These are phyloP conservation scores for Aspergillus intermedius DNA, from an alignment of 2,329 filamentous ascomycete species.

Conservation along the genomic window DNA sequence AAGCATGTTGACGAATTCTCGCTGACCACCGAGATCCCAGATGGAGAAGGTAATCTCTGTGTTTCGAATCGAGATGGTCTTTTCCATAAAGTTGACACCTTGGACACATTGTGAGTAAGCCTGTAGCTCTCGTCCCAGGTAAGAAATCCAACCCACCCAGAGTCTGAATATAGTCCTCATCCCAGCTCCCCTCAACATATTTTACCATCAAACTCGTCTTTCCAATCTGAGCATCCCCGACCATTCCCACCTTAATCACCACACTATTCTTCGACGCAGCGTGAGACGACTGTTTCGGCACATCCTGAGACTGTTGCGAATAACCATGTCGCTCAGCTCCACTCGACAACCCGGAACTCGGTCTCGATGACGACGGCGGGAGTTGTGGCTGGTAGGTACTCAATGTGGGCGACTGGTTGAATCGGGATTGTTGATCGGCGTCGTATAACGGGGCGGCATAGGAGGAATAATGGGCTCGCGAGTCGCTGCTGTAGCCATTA, in stretches of 20 bases:
- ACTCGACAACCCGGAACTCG: slow-evolving; percentile 46
- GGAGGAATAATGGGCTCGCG: slow-evolving; percentile 44
- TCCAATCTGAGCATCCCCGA: slow-evolving; percentile 96
- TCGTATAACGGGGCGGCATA: slow-evolving; percentile 29
- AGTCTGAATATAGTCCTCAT: slow-evolving; percentile 99
- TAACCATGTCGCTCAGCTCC: slow-evolving; percentile 40
- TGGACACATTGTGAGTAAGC: slow-evolving; percentile 70
- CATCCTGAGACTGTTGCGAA: slow-evolving; percentile 47
- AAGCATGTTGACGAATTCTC: slow-evolving; percentile 99
- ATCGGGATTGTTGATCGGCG: slow-evolving; percentile 36
- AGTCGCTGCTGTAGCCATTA: slow-evolving; percentile 40
- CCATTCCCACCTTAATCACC: slow-evolving; percentile 99
- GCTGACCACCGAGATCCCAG: slow-evolving; percentile 95
- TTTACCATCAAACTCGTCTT: slow-evolving; percentile 99
- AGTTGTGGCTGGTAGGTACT: slow-evolving; percentile 31
- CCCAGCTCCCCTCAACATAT: slow-evolving; percentile 98
- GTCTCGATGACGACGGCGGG: slow-evolving; percentile 35
- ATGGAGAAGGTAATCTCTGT: slow-evolving; percentile 99
- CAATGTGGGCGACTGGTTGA: slow-evolving; percentile 35
- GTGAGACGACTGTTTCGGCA: slow-evolving; percentile 37
- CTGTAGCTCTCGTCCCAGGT: slow-evolving; percentile 98
- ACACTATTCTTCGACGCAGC: slow-evolving; percentile 54
- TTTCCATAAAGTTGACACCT: slow-evolving; percentile 99
- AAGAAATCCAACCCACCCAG: slow-evolving; percentile 52
- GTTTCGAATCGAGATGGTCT: slow-evolving; percentile 98